phyloP scores from a whole-genome alignment of 139 green algal genomes.

The Coccomyxa sp. region DNA sequence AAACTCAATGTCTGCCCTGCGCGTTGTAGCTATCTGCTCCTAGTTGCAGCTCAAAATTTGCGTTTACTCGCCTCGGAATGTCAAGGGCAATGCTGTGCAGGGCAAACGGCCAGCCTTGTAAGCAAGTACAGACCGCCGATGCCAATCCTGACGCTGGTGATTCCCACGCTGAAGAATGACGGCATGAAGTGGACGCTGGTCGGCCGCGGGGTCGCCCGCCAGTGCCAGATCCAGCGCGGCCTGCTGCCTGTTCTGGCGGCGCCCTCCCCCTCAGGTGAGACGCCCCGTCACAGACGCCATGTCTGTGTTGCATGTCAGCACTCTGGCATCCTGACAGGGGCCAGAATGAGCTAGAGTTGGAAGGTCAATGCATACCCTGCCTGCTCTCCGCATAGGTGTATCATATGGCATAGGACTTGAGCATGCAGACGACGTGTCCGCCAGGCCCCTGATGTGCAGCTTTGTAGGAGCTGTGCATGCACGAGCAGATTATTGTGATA shows the following conservation, averaged over 20 bases:
- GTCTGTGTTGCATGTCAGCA: too few relatives aligned
- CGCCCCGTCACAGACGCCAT: too few relatives aligned
- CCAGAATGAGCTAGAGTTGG: too few relatives aligned
- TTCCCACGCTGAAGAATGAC: conserved; percentile 78
- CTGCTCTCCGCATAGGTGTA: too few relatives aligned
- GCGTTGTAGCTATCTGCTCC: background rate
- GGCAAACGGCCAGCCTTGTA: conserved; percentile 74
- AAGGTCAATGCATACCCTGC: too few relatives aligned
- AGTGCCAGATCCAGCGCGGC: conserved; percentile 72
- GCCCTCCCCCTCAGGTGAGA: conserved; percentile 51
- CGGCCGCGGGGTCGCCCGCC: conserved; percentile 58
- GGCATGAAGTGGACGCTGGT: conserved; percentile 77
- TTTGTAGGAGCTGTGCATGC: too few relatives aligned
- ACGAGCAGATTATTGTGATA: too few relatives aligned
- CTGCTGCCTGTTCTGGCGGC: conserved; percentile 83
- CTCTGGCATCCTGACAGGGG: too few relatives aligned
- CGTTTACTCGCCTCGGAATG: background rate
- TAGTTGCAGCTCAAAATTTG: background rate
- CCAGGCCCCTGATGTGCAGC: too few relatives aligned
- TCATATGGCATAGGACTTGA: too few relatives aligned
- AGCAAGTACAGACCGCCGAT: conserved; percentile 83
- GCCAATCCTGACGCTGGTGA: conserved; percentile 85
- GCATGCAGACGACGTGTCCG: too few relatives aligned
- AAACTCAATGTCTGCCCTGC: too few relatives aligned
- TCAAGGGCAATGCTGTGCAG: conserved; percentile 24